Evolutionary conservation across 2,329 filamentous ascomycete genomes (phyloP), one percentile per base, ranked within the genome.

Genomic region (Penicillium psychrosexuale): DNA sequence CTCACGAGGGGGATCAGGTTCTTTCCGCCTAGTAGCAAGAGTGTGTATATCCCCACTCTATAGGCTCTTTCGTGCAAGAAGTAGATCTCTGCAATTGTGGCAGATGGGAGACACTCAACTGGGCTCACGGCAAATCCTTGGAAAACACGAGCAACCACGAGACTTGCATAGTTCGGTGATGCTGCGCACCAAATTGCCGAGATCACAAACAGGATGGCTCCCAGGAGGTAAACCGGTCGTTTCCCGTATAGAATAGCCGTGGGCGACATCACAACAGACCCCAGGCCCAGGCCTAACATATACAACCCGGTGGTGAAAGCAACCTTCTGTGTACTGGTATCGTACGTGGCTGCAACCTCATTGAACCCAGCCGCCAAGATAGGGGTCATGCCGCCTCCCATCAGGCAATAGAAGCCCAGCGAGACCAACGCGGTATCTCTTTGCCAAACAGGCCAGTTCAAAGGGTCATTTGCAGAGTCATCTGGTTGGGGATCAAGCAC

Each of bases 51-150:
- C 9, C 94, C 94, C 42, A 97, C 85, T 5, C 93, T 87, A 69
- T 92, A 97, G 0, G 93, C 93, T 57, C 93, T 83, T 75, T 97
- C 93, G 66, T 97, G 93, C 19, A 97, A 79, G 68, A 96, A 97
- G 77, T 92, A 97, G 57, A 97, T 97, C 72, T 97, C 93, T 3
- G 92, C 91, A 66, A 97, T 93, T 0, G 91, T 96, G 15, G 93
- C 92, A 5, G 91, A 96, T 0, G 93, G 93, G 30, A 97, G 80
- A 67, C 91, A 96, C 72, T 97, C 93, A 8, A 96, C 90, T 0
- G 91, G 91, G 61, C 90, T 94, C 46, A 97, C 87, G 0, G 91
- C 88, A 9, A 97, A 79, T 3, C 93, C 94, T 72, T 95, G 90
- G 58, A 97, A 88, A 45, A 97, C 85, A 51, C 93, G 83, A 27